Conservation (phyloP, 371 early-diverging fungal genomes). For the Mortierella sp. region DNA sequence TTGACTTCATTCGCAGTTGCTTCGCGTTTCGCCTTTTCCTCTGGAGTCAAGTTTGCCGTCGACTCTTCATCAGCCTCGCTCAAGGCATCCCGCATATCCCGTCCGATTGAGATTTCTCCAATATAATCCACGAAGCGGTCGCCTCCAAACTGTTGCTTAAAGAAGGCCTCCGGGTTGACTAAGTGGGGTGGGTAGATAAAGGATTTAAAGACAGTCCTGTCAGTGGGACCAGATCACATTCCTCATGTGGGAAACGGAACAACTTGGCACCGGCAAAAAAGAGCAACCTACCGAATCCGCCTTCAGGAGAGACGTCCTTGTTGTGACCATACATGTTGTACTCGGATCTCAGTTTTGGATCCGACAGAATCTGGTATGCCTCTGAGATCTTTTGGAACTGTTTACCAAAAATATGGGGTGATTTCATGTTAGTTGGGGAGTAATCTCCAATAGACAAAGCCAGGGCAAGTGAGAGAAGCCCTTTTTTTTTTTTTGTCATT, state of each 20-base stretch:
- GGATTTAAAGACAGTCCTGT: background rate
- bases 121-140: slow-evolving; percentile 94
- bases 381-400: slow-evolving; percentile 94
- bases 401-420: background rate
- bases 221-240: background rate
- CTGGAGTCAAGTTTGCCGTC: slow-evolving; percentile 55
- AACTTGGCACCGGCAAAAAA: background rate
- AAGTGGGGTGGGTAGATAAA: background rate
- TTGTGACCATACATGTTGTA: slow-evolving; percentile 89
- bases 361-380: slow-evolving; percentile 93
- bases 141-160: slow-evolving; percentile 94
- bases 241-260: background rate
- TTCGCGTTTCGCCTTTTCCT: slow-evolving; percentile 73
- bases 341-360: slow-evolving; percentile 83
- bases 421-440: background rate
- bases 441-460: too few relatives aligned
- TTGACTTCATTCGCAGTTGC: slow-evolving; percentile 50
- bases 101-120: slow-evolving; percentile 95
- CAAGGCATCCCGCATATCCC: slow-evolving; percentile 87
- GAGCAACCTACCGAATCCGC: slow-evolving; percentile 70
- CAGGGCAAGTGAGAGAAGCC: too few relatives aligned
- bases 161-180: slow-evolving; percentile 93
- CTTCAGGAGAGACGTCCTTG: slow-evolving; percentile 75
- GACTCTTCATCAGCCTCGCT: slow-evolving; percentile 66
- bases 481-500: background rate